Conservation (phyloP, 768 basidiomycete genomes). For the Mycena sanguinolenta region DNA sequence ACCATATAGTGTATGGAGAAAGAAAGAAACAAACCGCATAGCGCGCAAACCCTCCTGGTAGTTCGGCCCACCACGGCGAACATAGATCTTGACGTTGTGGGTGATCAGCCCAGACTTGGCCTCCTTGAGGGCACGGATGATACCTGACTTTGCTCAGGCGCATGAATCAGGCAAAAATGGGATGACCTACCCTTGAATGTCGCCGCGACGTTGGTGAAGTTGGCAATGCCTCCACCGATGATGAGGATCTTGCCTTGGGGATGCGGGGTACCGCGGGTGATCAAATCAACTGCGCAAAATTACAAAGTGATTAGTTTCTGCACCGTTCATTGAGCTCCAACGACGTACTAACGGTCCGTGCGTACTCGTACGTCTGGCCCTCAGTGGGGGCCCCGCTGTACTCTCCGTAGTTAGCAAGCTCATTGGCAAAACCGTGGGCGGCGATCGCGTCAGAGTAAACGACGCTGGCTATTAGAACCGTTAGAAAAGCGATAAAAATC, state of each 20-base stretch:
- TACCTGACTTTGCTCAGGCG: conserved; percentile 45
- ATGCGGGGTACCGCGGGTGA: conserved; percentile 89
- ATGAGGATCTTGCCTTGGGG: conserved; percentile 97
- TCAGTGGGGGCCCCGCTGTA: conserved; percentile 99
- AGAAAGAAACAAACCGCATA: conserved; percentile 68
- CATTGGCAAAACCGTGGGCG: conserved; percentile 95
- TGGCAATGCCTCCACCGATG: conserved; percentile 99
- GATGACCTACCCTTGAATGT: conserved; percentile 98
- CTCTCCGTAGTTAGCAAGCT: conserved; percentile 99
- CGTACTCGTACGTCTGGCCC: conserved; percentile 99
- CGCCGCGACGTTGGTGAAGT: conserved; percentile 99
- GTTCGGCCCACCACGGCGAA: conserved; percentile 98
- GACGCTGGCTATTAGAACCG: conserved; percentile 53
- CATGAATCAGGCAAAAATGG: neutral
- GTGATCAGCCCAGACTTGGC: conserved; percentile 87
- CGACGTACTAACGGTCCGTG: conserved; percentile 92
- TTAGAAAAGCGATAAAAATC: conserved; percentile 49
- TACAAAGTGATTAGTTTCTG: conserved; percentile 22
- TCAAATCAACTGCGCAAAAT: conserved; percentile 82
- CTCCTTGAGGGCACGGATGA: conserved; percentile 96
- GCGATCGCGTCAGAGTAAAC: conserved; percentile 86
- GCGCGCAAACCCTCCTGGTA: conserved; percentile 99
- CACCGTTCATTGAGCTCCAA: neutral
- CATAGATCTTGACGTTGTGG: conserved; percentile 93
- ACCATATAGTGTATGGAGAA: neutral